These are phyloP conservation scores for Russula vinacea DNA, from an alignment of 768 basidiomycete species.

Conservation along the genomic window DNA sequence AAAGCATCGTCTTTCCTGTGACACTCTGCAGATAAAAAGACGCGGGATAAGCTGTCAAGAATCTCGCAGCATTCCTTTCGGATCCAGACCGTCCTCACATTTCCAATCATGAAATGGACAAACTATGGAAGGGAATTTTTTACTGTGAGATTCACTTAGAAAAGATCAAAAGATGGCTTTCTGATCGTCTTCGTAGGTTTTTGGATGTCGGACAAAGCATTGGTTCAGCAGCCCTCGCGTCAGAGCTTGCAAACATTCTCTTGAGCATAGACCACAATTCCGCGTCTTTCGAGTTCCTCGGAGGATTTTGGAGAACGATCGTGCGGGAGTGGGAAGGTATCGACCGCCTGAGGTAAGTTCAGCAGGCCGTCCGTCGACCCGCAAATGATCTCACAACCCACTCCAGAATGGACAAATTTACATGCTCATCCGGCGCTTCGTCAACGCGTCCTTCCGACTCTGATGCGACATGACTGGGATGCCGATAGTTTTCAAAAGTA, in stretches of 20 bases:
- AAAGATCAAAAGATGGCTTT: not conserved
- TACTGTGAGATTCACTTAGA: constrained; percentile 79
- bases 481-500: constrained; percentile 52
- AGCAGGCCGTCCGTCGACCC: constrained; percentile 31
- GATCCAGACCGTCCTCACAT: constrained; percentile 55
- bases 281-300: constrained; percentile 70
- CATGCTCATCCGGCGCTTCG: constrained; percentile 86
- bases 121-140: constrained; percentile 97
- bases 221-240: constrained; percentile 91
- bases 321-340: constrained; percentile 94
- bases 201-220: constrained; percentile 99
- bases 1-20: not conserved
- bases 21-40: constrained; percentile 69
- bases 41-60: constrained; percentile 86
- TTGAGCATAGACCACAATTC: constrained; percentile 58
- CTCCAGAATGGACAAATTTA: constrained; percentile 94
- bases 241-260: constrained; percentile 78
- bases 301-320: constrained; percentile 87
- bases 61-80: constrained; percentile 75
- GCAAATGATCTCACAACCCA: not conserved
- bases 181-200: constrained; percentile 57
- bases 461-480: constrained; percentile 72
- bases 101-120: constrained; percentile 75
- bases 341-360: constrained; percentile 72
- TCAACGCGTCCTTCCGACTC: constrained; percentile 82